Evolutionary conservation across 352 stramenopile species (phyloP), one percentile per base, ranked within the genome.

Genomic region (Phytopythium sindhum): DNA sequence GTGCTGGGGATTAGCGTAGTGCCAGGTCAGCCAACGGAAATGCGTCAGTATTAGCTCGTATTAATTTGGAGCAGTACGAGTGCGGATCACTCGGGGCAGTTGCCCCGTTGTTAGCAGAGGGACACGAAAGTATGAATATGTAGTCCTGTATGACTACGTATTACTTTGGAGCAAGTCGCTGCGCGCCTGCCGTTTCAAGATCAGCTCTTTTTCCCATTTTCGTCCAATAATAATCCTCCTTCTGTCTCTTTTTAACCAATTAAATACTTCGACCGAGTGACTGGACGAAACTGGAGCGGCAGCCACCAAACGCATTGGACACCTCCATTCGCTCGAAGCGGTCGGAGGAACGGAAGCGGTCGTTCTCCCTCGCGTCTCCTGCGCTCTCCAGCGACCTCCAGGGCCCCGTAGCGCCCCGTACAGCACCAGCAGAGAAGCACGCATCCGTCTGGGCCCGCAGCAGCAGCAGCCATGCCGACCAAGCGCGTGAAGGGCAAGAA

Each of bases 401-500:
- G 41, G 17, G 41, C 37, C 21, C 2, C 21, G 21, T n/a, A 17
- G n/a, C 29, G 5, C 45, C 28, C 31, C 35, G 11, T 33, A 15
- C 33, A 50, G n/a, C 54, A 39, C 19, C 54, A 33, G 35, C 35
- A 54, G 12, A 54, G 26, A 0, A 4, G n/a, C 31, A 17, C 37
- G n/a, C 31, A 17, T 50, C 44, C 52, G 37, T 28, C 42, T 52
- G 29, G 33, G 51, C 29, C 54, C 5, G 31, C 33, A 41, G 26
- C 57, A 31, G 44, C 57, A 29, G 29, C 41, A 64, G 21, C 47
- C 66, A 95, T 95, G 87, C 77, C 81, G 67, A 93, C 87, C 53
- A 95, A 95, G 69, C 84, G 87, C 72, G 84, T 95, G 14, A 92
- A 93, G 60, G 87, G 87, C 5, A 93, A 93, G 84, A 95, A 93